Evolutionary conservation across 441 rosid species (phyloP), one percentile per base, ranked within the genome.

Genomic region (Mallotus japonicus): DNA sequence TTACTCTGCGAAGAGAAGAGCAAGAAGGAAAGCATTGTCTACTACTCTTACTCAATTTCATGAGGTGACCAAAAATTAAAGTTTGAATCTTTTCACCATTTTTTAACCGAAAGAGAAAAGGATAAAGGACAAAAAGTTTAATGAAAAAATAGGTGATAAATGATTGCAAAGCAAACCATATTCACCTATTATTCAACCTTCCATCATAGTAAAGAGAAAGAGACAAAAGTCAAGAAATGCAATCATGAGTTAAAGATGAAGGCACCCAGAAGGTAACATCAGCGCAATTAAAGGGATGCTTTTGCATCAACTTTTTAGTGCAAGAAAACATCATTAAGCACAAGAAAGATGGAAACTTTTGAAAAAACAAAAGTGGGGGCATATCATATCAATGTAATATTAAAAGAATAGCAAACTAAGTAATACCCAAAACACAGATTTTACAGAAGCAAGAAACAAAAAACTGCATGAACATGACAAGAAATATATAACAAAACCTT

Each of bases 221-320:
- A 72, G 5, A 70, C 54, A 42, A 54, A 1, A 72, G 83, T 82
- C 88, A 81, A 80, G 64, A 47, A 70, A 78, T 63, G 70, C 56
- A 73, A 78, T 82, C 19, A 86, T 81, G 83, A 55, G 65, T 67
- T 65, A 34, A 77, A 85, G 15, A 74, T 69, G 77, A 66, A 64
- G 75, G 69, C 55, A 67, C 79, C 81, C 83, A 73, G 77, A 80
- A 78, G 70, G 64, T 22, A 70, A 82, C 67, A 37, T 37, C 40
- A 84, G 82, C 92, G 89, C 89, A 85, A 92, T 89, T 76, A 85
- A 83, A 77, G 87, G 87, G 76, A 66, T 72, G 51, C 67, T 77
- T 75, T 75, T 78, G 75, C 73, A 70, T 8, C 5, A 79, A 73
- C 77, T 76, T 84, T 86, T 73, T 70, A 56, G 75, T 42, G 78